phyloP scores from a whole-genome alignment of 306 rosid genomes.

The Pyrus communis region DNA sequence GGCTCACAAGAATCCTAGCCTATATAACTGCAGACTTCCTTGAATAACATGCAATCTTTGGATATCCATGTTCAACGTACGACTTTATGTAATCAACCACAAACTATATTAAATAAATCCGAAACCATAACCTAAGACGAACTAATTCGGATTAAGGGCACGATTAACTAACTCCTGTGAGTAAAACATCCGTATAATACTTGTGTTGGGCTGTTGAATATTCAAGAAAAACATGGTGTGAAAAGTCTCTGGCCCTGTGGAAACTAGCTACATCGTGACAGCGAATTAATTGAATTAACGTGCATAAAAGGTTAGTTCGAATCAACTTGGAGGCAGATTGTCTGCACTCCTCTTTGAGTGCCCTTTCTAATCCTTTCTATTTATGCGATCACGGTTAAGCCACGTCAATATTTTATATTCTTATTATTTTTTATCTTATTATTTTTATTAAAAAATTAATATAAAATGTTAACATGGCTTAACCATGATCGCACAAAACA shows the following conservation, averaged over 20 bases:
- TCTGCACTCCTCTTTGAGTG: no score
- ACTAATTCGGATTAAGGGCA: neutral
- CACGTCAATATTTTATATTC: no score
- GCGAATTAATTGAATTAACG: no score
- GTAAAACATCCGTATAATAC: neutral
- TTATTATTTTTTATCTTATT: no score
- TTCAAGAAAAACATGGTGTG: neutral
- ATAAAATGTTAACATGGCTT: no score
- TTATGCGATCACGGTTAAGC: no score
- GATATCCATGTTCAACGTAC: neutral
- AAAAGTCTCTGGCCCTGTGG: neutral
- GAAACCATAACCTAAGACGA: neutral
- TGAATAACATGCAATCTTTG: neutral
- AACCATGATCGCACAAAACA: no score
- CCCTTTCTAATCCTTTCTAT: rapidly evolving
- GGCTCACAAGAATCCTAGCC: neutral
- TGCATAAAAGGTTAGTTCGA: neutral
- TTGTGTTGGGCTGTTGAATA: neutral
- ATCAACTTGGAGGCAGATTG: neutral
- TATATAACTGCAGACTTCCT: neutral
- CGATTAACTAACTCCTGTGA: neutral
- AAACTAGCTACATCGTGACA: neutral
- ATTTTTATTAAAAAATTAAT: no score
- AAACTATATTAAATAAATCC: neutral
- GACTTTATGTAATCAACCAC: neutral